phyloP scores from a whole-genome alignment of 2,329 filamentous ascomycete genomes.

The Sporothrix curviconia region DNA sequence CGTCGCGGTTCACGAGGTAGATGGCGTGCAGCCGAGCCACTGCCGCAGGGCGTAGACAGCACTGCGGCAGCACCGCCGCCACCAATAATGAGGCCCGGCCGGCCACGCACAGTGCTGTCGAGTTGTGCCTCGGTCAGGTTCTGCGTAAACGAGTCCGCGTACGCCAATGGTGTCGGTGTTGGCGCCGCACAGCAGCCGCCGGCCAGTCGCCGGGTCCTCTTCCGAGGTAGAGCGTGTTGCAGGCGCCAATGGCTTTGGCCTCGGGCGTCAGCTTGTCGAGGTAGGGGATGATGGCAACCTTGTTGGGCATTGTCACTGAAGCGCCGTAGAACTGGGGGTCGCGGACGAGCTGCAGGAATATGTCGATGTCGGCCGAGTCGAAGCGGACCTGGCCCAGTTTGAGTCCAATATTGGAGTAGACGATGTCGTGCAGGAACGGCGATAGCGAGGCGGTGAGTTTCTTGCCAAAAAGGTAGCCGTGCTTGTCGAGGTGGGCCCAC shows the following conservation, averaged over 20 bases:
- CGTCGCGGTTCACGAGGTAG: constrained; percentile 72
- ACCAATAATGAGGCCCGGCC: constrained; percentile 66
- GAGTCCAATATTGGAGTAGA: constrained; percentile 45
- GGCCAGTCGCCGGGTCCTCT: constrained; percentile 36
- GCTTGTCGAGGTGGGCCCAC: constrained; percentile 34
- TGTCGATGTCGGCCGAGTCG: constrained; percentile 43
- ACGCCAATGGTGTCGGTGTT: constrained; percentile 80
- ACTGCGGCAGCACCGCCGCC: constrained; percentile 71
- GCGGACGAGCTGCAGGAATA: constrained; percentile 45
- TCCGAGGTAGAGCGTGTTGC: constrained; percentile 69
- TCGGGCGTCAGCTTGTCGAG: constrained; percentile 69
- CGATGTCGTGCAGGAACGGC: constrained; percentile 46
- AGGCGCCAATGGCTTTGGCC: constrained; percentile 65
- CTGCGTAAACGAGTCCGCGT: constrained; percentile 60
- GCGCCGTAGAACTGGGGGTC: constrained; percentile 59
- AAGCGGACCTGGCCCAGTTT: constrained; percentile 47
- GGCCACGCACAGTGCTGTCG: constrained; percentile 23
- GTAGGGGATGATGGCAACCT: constrained; percentile 66
- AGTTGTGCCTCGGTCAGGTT: constrained; percentile 37
- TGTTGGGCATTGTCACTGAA: constrained; percentile 78
- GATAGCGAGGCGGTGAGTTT: constrained; percentile 51
- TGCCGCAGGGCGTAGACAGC: constrained; percentile 69
- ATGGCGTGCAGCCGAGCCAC: constrained; percentile 61
- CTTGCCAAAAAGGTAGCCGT: constrained; percentile 52
- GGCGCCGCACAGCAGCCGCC: constrained; percentile 57